Evolutionary conservation across 148 eudicot species (phyloP), one percentile per base, ranked within the genome.

Genomic region (Rhododendron mucronatum): DNA sequence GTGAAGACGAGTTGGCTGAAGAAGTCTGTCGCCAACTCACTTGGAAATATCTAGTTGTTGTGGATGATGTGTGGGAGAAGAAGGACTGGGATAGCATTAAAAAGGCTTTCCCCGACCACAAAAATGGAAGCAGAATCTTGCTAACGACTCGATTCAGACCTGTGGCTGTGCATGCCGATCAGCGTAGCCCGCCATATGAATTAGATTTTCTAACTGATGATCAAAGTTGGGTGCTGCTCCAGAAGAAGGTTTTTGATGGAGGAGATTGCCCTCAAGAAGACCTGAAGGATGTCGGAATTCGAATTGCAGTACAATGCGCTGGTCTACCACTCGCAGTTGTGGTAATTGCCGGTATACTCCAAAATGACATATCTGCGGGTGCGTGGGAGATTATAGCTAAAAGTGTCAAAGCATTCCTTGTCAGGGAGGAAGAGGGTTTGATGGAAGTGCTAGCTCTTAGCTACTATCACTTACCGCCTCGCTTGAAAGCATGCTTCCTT

Each of bases 311-410:
- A 9, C 48, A 79, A 84, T 90, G 91, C 21, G 30, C 37, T 12
- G 88, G 91, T 16, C 76, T 88, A 23, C 91, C 91, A 18, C 86
- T 90, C 45, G 82, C 92, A 16, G 75, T 90, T 15, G 90, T 88
- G 74, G 88, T 90, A 11, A 26, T 88, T 26, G 90, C 85, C 0
- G 89, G 91, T 55, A 77, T 87, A 39, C 87, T 91, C 16, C 48
- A 57, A 4, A 63, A 30, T 16, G 63, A 82, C 47, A 83, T 86
- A 8, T 71, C 59, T 20, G 83, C 53, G 8, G 69, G 55, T 2
- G 33, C 53, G 69, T 91, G 93, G 93, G 82, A 71, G 77, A 71
- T 71, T 18, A 90, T 89, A 39, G 84, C 88, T 26, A 50, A 85
- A 3, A 83, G 88, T 74, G 90, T 91, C 33, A 77, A 81, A 48